Percentiles rank a stretch among this genome's conserved stretches.
phyloP scores from a whole-genome alignment of 352 stramenopile genomes.

The Lagenidium sp. region DNA sequence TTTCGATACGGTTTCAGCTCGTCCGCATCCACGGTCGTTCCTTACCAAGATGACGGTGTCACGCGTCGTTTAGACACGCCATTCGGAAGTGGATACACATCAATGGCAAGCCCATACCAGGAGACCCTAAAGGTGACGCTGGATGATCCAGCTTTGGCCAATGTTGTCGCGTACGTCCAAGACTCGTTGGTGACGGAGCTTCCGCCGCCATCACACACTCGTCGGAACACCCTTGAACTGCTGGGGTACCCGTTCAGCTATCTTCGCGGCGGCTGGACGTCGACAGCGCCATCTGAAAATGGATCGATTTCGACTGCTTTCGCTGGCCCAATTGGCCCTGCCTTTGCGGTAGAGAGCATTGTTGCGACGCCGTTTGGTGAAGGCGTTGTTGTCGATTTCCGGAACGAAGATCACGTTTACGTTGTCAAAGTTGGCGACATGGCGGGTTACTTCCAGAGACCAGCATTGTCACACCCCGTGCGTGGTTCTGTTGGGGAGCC shows the following conservation, averaged over 20 bases:
- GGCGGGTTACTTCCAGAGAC: slow-evolving; percentile 38
- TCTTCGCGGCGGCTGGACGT: slow-evolving; percentile 28
- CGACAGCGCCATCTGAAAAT: slow-evolving; percentile 11
- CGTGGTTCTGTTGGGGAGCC: slow-evolving; percentile 47
- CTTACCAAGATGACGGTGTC: slow-evolving; percentile 37
- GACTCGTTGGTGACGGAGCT: slow-evolving; percentile 25
- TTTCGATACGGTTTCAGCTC: slow-evolving; percentile 44
- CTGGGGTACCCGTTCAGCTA: slow-evolving; percentile 68
- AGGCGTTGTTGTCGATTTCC: slow-evolving; percentile 37
- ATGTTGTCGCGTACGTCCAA: slow-evolving; percentile 45
- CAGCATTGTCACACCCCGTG: slow-evolving; percentile 21
- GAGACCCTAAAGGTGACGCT: slow-evolving; percentile 36
- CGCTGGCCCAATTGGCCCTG: slow-evolving; percentile 1
- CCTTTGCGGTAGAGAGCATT: slow-evolving; percentile 36
- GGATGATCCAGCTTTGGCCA: slow-evolving; percentile 31
- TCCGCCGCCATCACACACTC: slow-evolving; percentile 8
- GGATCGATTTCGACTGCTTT: slow-evolving; percentile 3
- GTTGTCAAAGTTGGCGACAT: slow-evolving; percentile 31
- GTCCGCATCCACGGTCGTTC: slow-evolving; percentile 4
- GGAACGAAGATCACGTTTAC: slow-evolving; percentile 43
- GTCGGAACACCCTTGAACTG: slow-evolving; percentile 64
- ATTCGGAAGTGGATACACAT: slow-evolving; percentile 42
- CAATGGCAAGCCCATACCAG: slow-evolving; percentile 38
- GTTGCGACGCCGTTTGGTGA: slow-evolving; percentile 64
- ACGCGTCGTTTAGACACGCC: slow-evolving; percentile 36